Conservation (phyloP, 768 basidiomycete genomes). For the Hydnomerulius pinastri region DNA sequence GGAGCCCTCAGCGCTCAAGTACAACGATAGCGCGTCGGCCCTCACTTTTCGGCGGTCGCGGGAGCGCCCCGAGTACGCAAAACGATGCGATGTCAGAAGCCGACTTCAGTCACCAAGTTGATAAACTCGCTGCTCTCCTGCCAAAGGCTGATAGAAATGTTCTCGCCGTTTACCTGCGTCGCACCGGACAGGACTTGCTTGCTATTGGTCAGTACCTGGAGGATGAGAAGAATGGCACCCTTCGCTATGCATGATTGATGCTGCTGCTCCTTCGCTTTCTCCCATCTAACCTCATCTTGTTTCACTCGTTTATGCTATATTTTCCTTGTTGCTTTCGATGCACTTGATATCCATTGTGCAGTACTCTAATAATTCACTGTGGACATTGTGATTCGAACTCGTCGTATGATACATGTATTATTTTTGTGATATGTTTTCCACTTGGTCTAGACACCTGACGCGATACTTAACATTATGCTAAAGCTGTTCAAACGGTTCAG, state of each 20-base stretch:
- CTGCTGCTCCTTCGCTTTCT: conserved; percentile 7
- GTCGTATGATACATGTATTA: conserved; percentile 25
- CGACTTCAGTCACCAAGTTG: conserved; percentile 67
- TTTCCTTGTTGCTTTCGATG: conserved; percentile 8
- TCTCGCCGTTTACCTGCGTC: conserved; percentile 70
- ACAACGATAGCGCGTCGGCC: conserved; percentile 28
- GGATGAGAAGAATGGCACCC: conserved; percentile 75
- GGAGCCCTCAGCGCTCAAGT: conserved; percentile 32
- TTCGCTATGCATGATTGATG: conserved; percentile 44
- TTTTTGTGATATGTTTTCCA: conserved; percentile 11
- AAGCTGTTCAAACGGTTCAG: too few relatives aligned
- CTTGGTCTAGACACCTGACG: conserved; percentile 15
- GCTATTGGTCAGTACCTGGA: conserved; percentile 88
- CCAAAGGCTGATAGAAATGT: conserved; percentile 71
- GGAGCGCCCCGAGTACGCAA: conserved; percentile 8
- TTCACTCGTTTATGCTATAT: conserved; percentile 6
- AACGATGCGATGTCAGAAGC: conserved; percentile 22
- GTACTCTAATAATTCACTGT: conserved; percentile 10
- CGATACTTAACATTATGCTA: conserved; percentile 20
- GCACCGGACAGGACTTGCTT: conserved; percentile 76
- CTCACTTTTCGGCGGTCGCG: conserved; percentile 31
- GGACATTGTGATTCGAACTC: conserved; percentile 6
- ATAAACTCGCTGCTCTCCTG: conserved; percentile 67
- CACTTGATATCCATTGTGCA: conserved; percentile 15
- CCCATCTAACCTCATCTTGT: neutral